Percentiles rank a stretch among this genome's conserved stretches.
These are phyloP conservation scores for Caloboletus firmus DNA, from an alignment of 1,284 basidiomycete genomes.

Conservation along the genomic window DNA sequence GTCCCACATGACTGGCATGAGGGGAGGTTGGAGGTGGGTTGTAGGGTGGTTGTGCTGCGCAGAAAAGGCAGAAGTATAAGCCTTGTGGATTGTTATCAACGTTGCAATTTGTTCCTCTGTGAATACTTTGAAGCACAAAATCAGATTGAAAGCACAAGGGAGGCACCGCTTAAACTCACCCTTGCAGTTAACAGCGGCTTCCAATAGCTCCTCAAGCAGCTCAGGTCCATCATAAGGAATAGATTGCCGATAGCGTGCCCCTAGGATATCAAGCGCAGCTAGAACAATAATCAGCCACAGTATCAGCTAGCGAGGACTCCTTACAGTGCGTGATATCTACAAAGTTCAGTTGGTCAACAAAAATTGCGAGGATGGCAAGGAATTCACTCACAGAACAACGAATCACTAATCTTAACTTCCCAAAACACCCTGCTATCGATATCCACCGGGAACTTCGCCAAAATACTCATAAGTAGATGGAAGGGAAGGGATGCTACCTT, in stretches of 20 bases:
- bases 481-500: constrained; percentile 80
- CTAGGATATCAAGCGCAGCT: constrained; percentile 37
- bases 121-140: constrained; percentile 46
- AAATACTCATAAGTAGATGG: constrained; percentile 66
- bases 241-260: constrained; percentile 38
- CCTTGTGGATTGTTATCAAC: constrained; percentile 36
- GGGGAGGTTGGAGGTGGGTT: constrained; percentile 10
- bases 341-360: constrained; percentile 6
- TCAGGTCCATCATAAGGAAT: constrained; percentile 38
- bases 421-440: constrained; percentile 71
- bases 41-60: constrained; percentile 8
- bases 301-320: neutral
- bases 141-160: constrained; percentile 4
- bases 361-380: neutral
- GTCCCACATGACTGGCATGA: constrained; percentile 26
- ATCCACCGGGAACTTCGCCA: constrained; percentile 74
- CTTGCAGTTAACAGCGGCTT: constrained; percentile 53
- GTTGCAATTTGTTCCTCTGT: constrained; percentile 55
- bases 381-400: constrained; percentile 56
- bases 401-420: constrained; percentile 57
- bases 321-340: constrained; percentile 28
- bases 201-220: constrained; percentile 51
- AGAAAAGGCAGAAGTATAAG: constrained; percentile 24
- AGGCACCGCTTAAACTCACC: constrained; percentile 39
- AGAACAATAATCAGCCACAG: constrained; percentile 2